Evolutionary conservation across 2,329 filamentous ascomycete species (phyloP).

Genomic region (Amesomyces nigricolor): DNA sequence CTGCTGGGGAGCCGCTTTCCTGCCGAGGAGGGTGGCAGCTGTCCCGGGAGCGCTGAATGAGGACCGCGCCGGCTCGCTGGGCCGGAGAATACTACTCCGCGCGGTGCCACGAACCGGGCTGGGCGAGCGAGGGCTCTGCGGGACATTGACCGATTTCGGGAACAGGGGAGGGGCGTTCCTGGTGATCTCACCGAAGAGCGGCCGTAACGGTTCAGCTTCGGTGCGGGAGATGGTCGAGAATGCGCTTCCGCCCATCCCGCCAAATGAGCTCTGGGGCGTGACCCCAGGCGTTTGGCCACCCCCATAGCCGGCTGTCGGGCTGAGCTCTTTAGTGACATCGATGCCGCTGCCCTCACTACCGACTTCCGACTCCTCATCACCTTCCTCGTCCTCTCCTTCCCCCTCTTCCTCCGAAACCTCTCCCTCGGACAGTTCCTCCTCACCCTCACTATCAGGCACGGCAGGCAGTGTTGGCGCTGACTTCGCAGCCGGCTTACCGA

Average conservation of each 20-base stretch:
- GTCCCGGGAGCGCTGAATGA: constrained; percentile 53
- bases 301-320: constrained; percentile 37
- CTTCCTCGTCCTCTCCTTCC: constrained; percentile 34
- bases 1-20: constrained; percentile 33
- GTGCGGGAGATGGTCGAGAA: constrained; percentile 44
- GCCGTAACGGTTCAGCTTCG: constrained; percentile 39
- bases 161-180: constrained; percentile 46
- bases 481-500: constrained; percentile 28
- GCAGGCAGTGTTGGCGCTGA: constrained; percentile 29
- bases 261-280: constrained; percentile 56
- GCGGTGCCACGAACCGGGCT: constrained; percentile 61
- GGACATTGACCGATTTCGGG: constrained; percentile 41
- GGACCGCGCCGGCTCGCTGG: constrained; percentile 47
- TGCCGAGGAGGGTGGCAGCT: constrained; percentile 49
- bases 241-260: constrained; percentile 39
- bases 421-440: constrained; percentile 35
- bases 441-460: constrained; percentile 31
- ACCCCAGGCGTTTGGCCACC: constrained; percentile 44
- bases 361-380: constrained; percentile 43
- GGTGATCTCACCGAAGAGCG: constrained; percentile 51
- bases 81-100: constrained; percentile 44
- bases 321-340: constrained; percentile 60
- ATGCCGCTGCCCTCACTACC: constrained; percentile 55
- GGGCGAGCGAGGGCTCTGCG: constrained; percentile 62
- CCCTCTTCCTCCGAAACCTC: constrained; percentile 31